Base-by-base conservation (phyloP, 2,329 filamentous ascomycete genomes). In the Zalaria sp. region DNA sequence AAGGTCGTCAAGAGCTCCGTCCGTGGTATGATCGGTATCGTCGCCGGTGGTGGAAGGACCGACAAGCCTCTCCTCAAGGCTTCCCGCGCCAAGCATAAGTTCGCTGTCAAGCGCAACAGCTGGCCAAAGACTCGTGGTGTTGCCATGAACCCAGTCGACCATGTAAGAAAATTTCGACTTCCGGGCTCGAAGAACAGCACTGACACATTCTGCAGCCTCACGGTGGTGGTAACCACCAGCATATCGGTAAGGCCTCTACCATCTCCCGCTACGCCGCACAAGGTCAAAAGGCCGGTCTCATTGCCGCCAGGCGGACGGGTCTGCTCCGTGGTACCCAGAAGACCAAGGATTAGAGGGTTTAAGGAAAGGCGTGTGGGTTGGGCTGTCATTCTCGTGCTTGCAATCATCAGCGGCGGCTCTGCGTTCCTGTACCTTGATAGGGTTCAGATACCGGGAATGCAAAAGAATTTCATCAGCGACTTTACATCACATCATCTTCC, bases 61-160 rank as follows among this genome's bases (percentile, higher is more conserved):
- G 91, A 98, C 79, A 98, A 98, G 81, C 91, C 91, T 61, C 77
- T 98, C 67, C 77, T 98, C 63, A 98, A 98, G 89, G 91, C 91
- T 63, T 96, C 89, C 64, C 86, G 91, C 67, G 91, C 91, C 64
- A 98, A 96, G 86, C 89, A 96, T 69, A 98, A 98, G 84, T 98
- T 94, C 75, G 87, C 88, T 59, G 93, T 95, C 75, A 98, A 98
- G 87, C 87, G 91, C 68, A 96, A 98, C 86, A 89, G 81, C 66
- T 98, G 91, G 91, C 91, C 91, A 73, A 95, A 93, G 85, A 98
- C 91, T 79, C 89, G 91, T 91, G 91, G 91, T 95, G 91, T 98
- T 82, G 91, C 91, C 72, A 98, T 98, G 91, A 98, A 98, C 77
- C 91, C 91, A 62, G 91, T 98, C 64, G 91, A 98, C 75, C 91